Evolutionary conservation across 2,329 filamentous ascomycete genomes (phyloP).

Genomic region (Microdochium trichocladiopsis): DNA sequence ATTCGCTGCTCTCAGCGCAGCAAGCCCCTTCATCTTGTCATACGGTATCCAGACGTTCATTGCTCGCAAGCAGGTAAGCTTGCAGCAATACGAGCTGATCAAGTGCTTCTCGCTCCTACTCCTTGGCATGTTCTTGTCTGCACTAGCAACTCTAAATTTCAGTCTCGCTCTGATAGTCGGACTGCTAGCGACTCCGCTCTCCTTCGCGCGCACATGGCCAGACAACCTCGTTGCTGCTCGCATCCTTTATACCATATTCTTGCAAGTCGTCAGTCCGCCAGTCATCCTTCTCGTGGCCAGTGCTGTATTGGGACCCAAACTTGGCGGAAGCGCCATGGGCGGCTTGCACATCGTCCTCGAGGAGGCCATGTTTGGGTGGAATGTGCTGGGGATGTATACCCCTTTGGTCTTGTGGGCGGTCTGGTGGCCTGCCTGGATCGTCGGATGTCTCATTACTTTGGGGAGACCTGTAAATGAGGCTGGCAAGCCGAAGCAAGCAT

Average conservation of each 20-base stretch:
- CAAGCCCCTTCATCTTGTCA: conserved; percentile 52
- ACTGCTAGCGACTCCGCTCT: conserved; percentile 68
- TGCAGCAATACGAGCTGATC: conserved; percentile 69
- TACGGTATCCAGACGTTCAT: conserved; percentile 40
- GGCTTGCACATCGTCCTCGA: conserved; percentile 52
- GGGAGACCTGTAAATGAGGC: conserved; percentile 16
- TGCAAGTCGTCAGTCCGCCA: conserved; percentile 55
- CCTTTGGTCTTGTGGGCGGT: conserved; percentile 88
- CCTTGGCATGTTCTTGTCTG: conserved; percentile 84
- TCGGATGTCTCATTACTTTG: conserved; percentile 50
- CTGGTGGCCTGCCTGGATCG: conserved; percentile 91
- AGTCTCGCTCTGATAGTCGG: conserved; percentile 82
- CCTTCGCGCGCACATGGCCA: conserved; percentile 56
- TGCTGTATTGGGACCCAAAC: conserved; percentile 26
- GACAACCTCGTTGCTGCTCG: conserved; percentile 20
- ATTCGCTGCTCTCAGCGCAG: conserved; percentile 47
- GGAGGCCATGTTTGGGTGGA: conserved; percentile 79
- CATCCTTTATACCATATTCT: conserved; percentile 32
- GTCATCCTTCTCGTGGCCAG: conserved; percentile 42
- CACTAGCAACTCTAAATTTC: conserved; percentile 94
- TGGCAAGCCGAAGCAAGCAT: background rate
- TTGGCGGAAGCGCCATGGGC: conserved; percentile 1
- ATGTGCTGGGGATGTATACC: conserved; percentile 84
- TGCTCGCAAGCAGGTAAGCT: conserved; percentile 33
- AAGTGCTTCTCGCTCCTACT: conserved; percentile 91